Base-by-base conservation (phyloP, 129 eudicot species). In the Chrysanthemum makinoi region DNA sequence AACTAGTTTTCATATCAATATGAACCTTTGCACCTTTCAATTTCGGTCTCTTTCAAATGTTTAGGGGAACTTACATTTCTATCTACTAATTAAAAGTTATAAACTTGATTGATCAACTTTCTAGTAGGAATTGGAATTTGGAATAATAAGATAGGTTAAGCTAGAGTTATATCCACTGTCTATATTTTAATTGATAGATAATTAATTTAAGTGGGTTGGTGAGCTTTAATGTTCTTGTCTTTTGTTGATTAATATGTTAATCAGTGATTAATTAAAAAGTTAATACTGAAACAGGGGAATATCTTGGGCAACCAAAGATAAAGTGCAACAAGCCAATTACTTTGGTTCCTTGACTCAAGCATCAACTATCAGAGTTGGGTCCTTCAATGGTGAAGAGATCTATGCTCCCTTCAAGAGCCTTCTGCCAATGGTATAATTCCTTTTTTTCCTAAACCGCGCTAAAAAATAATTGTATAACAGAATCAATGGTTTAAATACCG, bases 341-440 rank as follows among this genome's bases (percentile, higher is more conserved):
- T 90, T 95, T 80, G 97, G 99, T 26, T 95, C 99, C 15, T 83
- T 95, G 39, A 95, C 99, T 52, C 99, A 95, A 75, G 99, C 99
- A 51, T 90, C 97, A 35, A 85, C 97, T 0, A 95, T 95, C 19
- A 79, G 99, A 60, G 99, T 95, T 75, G 97, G 99, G 4, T 95
- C 99, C 11, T 95, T 76, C 76, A 88, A 95, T 81, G 99, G 99
- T 18, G 99, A 90, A 75, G 99, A 95, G 82, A 95, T 95, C 20
- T 88, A 90, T 84, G 97, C 97, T 35, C 97, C 99, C 53, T 95
- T 95, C 80, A 95, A 95, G 84, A 95, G 99, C 86, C 81, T 95
- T 8, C 96, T 95, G 47, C 97, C 99, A 50, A 95, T 95, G 99
- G 97, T 95, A 80, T 70, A 10, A 49, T 4, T 50, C 24, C n/a